Percentiles rank a stretch among this genome's conserved stretches.
phyloP scores from a whole-genome alignment of 805 yeast species.

The Candida broadrunensis region DNA sequence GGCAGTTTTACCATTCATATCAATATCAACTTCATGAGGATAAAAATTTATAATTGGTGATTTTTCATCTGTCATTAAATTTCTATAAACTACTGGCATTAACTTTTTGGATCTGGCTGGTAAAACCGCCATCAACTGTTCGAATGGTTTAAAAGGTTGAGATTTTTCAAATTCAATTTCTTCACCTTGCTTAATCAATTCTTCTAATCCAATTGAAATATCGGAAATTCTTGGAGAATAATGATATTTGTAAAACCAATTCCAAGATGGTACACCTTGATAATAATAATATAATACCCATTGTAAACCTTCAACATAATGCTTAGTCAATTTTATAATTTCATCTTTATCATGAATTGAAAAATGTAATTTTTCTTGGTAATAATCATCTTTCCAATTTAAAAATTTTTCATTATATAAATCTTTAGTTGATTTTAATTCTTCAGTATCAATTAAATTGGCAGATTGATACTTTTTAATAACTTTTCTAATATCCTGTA shows the following conservation, averaged over 20 bases:
- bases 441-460: slow-evolving; percentile 58
- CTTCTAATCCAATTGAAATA: slow-evolving; percentile 66
- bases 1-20: slow-evolving; percentile 91
- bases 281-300: slow-evolving; percentile 95
- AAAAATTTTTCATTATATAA: slow-evolving; percentile 73
- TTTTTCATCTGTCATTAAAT: slow-evolving; percentile 77
- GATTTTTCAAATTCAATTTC: slow-evolving; percentile 57
- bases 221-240: slow-evolving; percentile 95
- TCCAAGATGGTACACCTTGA: slow-evolving; percentile 91
- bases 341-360: slow-evolving; percentile 57
- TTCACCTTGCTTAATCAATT: slow-evolving; percentile 31
- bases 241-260: slow-evolving; percentile 88
- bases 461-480: slow-evolving; percentile 68
- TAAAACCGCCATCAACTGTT: slow-evolving; percentile 95
- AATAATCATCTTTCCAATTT: slow-evolving; percentile 83
- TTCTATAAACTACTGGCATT: slow-evolving; percentile 74
- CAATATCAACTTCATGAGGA: slow-evolving; percentile 83
- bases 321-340: slow-evolving; percentile 63
- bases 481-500: slow-evolving; percentile 47
- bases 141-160: slow-evolving; percentile 84
- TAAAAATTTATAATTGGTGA: slow-evolving; percentile 91
- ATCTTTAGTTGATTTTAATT: slow-evolving; percentile 47
- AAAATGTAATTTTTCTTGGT: slow-evolving; percentile 74
- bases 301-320: slow-evolving; percentile 91
- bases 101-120: slow-evolving; percentile 86